Evolutionary conservation across 495 filamentous ascomycete species (phyloP), one percentile per base, ranked within the genome.

Genomic region (Neohortaea acidophila): DNA sequence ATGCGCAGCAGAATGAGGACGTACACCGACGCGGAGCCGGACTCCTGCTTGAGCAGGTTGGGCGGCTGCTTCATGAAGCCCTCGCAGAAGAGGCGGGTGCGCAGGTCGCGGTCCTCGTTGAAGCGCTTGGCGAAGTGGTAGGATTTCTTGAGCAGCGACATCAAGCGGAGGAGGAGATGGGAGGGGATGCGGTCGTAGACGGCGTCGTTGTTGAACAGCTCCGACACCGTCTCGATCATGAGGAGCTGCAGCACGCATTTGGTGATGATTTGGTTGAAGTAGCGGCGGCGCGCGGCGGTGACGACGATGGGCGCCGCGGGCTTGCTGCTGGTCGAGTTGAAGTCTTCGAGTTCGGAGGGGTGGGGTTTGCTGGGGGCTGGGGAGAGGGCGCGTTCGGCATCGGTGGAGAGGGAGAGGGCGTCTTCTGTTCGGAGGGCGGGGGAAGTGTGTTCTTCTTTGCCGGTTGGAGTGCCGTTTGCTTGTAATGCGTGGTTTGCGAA

Each of bases 11-110:
- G 59, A 36, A 99, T 99, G 39, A 75, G 75, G 19, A 96, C 81
- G 50, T 96, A 99, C 1, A 91, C 94, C 0, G 81, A 77, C 9
- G 89, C 89, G 51, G 77, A 81, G 29, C 89, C 86, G 41, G 73
- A 81, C 59, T 99, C 89, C 58, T 99, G 89, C 62, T 99, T 99
- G 19, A 99, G 70, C n/a, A 99, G 60, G 53, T 99, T 99, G 3
- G 89, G 89, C 22, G 91, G 91, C 55, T 94, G 86, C 61, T 93
- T 94, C 89, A 99, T 99, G 69, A 96, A 99, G 5, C 89, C 89
- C 52, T 99, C 91, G 18, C 82, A 67, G 85, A 87, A 96, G 7
- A 99, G 64, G 25, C 84, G 72, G 75, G 91, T 92, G 14, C 89
- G 74, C 20, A 99, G 65, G 44, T 94, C 91, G 56, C 93, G 91